Percentiles rank a stretch among this genome's conserved stretches.
phyloP scores from a whole-genome alignment of 495 filamentous ascomycete genomes.

The Xanthoparmelia taractica region DNA sequence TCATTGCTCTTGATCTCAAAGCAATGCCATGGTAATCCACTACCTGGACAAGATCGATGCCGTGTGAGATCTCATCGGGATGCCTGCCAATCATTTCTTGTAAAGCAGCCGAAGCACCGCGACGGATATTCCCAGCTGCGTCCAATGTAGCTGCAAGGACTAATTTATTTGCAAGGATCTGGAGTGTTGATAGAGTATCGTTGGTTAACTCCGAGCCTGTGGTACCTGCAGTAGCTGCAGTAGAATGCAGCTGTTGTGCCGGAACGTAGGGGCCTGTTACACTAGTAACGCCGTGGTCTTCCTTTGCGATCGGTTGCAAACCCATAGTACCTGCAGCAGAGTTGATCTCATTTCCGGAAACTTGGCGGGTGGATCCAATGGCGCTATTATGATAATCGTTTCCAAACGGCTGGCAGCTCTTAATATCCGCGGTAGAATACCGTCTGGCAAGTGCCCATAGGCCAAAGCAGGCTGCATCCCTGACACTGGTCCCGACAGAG shows the following conservation, averaged over 20 bases:
- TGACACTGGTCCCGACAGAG: slow-evolving; percentile 84
- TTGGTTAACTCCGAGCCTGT: neutral
- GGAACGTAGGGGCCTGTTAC: neutral
- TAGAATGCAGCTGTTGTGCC: neutral
- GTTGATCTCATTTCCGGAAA: neutral
- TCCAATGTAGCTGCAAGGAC: slow-evolving; percentile 79
- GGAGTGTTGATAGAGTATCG: slow-evolving; percentile 26
- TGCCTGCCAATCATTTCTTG: slow-evolving; percentile 93
- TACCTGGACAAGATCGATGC: slow-evolving; percentile 75
- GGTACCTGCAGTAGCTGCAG: neutral
- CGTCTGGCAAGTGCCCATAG: slow-evolving; percentile 86
- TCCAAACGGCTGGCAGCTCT: neutral
- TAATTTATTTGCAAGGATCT: slow-evolving; percentile 64
- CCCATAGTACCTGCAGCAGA: neutral
- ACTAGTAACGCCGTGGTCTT: neutral
- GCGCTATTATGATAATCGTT: neutral
- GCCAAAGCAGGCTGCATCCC: slow-evolving; percentile 92
- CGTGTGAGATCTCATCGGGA: slow-evolving; percentile 70
- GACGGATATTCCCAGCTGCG: slow-evolving; percentile 81
- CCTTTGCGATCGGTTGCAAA: neutral
- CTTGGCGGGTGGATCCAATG: neutral
- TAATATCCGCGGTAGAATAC: slow-evolving; percentile 67
- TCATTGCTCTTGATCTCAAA: slow-evolving; percentile 70
- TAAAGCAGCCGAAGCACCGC: slow-evolving; percentile 84
- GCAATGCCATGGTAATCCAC: slow-evolving; percentile 93